Evolutionary conservation across 2,329 filamentous ascomycete genomes (phyloP), one percentile per base, ranked within the genome.

Genomic region (Fusarium incarnatum): DNA sequence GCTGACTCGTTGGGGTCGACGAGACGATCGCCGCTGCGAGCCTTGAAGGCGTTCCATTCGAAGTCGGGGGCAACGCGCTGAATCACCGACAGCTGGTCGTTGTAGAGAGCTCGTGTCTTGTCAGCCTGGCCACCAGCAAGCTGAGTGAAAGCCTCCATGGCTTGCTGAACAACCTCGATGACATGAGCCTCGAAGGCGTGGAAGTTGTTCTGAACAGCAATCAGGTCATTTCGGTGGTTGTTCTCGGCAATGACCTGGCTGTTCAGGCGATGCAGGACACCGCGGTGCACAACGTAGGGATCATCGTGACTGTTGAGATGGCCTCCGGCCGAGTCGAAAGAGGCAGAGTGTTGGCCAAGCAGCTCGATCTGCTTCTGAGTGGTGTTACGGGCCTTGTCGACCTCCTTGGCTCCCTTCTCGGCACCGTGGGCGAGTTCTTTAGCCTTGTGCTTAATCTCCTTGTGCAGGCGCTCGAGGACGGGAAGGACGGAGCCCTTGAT

Each of bases 291-390:
- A 60, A 98, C 87, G 78, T 98, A 99, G 7, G 96, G 96, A 78
- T 99, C 96, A 34, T 97, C 89, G 15, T 83, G 77, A 3, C 93
- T 88, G 45, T 88, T 87, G 73, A 95, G 83, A 76, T 88, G 92
- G 64, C 90, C 92, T 41, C 91, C 90, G 5, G 88, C 86, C 2
- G 94, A 91, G 73, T 97, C 94, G 75, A 91, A 97, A 5, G 88
- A 83, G 12, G 94, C 94, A 1, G 94, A 89, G 75, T 97, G 90
- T 82, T 96, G 92, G 41, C 93, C 94, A 2, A 99, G 89, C 25
- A 97, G 87, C 83, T 99, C 95, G 68, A 99, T 97, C 73, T 98
- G 94, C 84, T 97, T 98, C 83, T 99, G 95, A 0, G 95, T 98
- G 9, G 83, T 84, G 74, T 90, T 89, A 65, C 95, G 92, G 11